Evolutionary conservation across 2,329 filamentous ascomycete species (phyloP), one percentile per base, ranked within the genome.

Genomic region (Fusarium sp.): DNA sequence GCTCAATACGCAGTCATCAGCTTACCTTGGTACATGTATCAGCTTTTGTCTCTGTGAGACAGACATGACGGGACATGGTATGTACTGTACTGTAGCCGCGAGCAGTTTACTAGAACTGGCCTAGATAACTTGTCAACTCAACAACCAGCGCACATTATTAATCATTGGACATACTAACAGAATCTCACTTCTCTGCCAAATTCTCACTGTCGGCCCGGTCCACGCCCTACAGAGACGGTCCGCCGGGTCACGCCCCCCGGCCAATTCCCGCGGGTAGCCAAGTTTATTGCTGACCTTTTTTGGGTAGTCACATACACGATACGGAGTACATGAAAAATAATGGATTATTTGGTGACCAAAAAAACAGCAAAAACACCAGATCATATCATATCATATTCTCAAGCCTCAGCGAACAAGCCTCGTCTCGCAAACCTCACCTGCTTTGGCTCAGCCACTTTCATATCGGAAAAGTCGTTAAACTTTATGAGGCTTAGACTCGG

Each of bases 81-180:
- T 4, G 5, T 26, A 26, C 11, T 44, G 8, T 32, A 26, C 15
- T 44, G 5, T 36, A 55, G 28, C 38, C 15, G 28, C 48, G 38
- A 56, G 28, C 50, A 56, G 50, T 56, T 36, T 62, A 62, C 58
- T 56, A n/a, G 50, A 62, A 62, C 39, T 55, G 47, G 58, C 32
- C 8, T 36, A 53, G 42, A 45, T 45, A 20, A 14, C 42, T 22
- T 17, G 20, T 28, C 45, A 30, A n/a, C 47, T 51, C 8, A 13
- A 28, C 13, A n/a, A 28, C 51, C 20, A 28, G 38, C 50, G 18
- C 13, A 15, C 30, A 24, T 24, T 24, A 54, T 54, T 54, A 54
- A 38, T 54, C 50, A 28, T 11, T 26, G 13, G 8, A 24, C 11
- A 50, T 24, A 32, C 22, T 51, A 35, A 51, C 17, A 53, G n/a